Conservation (phyloP, 2,329 filamentous ascomycete species). For the Penicillium sp. region DNA sequence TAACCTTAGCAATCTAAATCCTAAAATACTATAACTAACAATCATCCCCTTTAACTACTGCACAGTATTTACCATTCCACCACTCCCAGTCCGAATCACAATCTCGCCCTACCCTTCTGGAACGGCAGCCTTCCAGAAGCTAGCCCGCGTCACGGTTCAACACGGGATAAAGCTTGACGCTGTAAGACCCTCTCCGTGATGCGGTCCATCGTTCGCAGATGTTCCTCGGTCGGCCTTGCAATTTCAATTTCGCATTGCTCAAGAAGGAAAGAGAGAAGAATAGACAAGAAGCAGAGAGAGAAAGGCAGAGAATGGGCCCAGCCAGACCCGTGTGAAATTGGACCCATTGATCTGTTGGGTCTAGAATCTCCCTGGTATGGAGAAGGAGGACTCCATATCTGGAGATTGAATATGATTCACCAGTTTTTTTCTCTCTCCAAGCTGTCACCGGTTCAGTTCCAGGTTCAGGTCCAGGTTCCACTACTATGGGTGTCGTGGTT, state of each 20-base stretch:
- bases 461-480: background rate
- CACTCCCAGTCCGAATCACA: slow-evolving; percentile 4
- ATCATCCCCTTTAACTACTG: background rate
- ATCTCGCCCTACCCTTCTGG: slow-evolving; percentile 3
- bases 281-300: background rate
- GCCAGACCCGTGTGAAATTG: slow-evolving; percentile 23
- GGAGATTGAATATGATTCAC: slow-evolving; percentile 5
- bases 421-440: background rate
- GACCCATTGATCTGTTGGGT: slow-evolving; percentile 18
- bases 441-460: background rate
- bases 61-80: background rate
- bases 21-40: background rate
- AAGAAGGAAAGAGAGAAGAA: background rate
- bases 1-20: no score
- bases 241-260: background rate
- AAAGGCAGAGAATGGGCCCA: slow-evolving; percentile 7
- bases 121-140: slow-evolving; percentile 24
- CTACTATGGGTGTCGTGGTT: background rate
- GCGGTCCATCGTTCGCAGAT: slow-evolving; percentile 23
- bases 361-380: slow-evolving; percentile 16
- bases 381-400: background rate
- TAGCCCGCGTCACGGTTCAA: slow-evolving; percentile 1
- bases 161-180: slow-evolving; percentile 17
- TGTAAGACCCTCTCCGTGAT: slow-evolving; percentile 19
- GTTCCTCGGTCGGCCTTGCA: background rate